Base-by-base conservation (phyloP, 2,329 filamentous ascomycete genomes). In the Aspergillus pseudoglaucus region DNA sequence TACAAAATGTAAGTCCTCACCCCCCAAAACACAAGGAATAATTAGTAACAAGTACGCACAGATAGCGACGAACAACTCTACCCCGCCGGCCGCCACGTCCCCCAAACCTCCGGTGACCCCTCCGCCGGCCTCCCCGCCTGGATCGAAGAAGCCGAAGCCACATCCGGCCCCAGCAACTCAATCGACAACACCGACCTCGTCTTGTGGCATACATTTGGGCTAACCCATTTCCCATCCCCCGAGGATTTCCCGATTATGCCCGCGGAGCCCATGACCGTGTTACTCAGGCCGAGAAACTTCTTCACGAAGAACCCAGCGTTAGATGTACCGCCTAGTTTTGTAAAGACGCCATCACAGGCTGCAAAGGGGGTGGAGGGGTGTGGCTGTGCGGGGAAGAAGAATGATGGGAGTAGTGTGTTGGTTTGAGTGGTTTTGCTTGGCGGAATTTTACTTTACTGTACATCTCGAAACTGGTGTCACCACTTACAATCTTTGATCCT, bases 211-310 rank as follows among this genome's bases (percentile, higher is more conserved):
- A 95, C 89, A 0, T 96, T 95, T 61, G 90, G 90, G 32, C 76
- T 95, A 32, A 91, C 86, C 0, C 90, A 95, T 65, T 91, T 95
- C 74, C 90, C 90, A 0, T 75, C 87, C 0, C 89, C 90, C 0
- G 90, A 96, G 64, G 90, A 95, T 68, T 95, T 88, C 74, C 90
- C 90, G 25, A 77, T 95, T 58, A 95, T 95, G 90, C 89, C 89
- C 0, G 86, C 81, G 0, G 87, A 90, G 74, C 87, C 88, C 0
- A 90, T 95, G 79, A 88, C 82, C 1, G 73, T 95, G 57, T 76
- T 94, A 32, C 74, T 94, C 37, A 75, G 88, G 27, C 89, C 89
- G 3, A 74, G 88, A 38, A 85, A 94, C 72, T 94, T 94, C 78
- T 95, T 94, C 70, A 71, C 77, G 18, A 78, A 80, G 58, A 94